Evolutionary conservation across 2,329 filamentous ascomycete species (phyloP), one percentile per base, ranked within the genome.

Genomic region (Moelleriella libera): DNA sequence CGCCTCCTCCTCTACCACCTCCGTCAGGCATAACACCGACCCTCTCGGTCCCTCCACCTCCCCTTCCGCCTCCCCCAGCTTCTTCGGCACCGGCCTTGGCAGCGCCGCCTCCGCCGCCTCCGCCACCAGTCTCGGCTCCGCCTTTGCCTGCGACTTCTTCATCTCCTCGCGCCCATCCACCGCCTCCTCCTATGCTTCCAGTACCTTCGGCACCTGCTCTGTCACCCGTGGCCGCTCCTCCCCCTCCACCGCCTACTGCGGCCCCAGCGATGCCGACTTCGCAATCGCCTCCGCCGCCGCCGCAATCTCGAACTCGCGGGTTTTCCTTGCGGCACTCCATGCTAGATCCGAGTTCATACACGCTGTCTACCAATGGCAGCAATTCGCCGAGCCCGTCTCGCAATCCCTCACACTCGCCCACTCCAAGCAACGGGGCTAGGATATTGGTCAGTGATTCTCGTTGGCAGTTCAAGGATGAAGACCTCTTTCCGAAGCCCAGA

Each of bases 381-480:
- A 75, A 72, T 53, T 69, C 67, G 28, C 67, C 72, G 2, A 74
- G 68, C 50, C 69, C 71, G 1, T 67, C 68, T 5, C 65, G 50
- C 28, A 34, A 50, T 6, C 39, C 52, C 6, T 61, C 53, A 50
- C 56, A 56, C 57, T 60, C 60, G 55, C 58, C 55, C 46, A 54
- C 55, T 21, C 53, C 54, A 2, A 58, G 56, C 49, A 50, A 58
- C 34, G 52, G 55, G 6, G 59, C 60, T 29, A 58, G 60, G 29
- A 58, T 71, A 21, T 67, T 76, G 9, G 80, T 95, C 45, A 77
- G 88, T 52, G 92, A 97, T 63, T 64, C 73, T 47, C 75, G 90
- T 54, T 98, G 88, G 81, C 84, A 82, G 53, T 98, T 96, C 60
- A 84, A 90, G 56, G 78, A 83, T 44, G 90, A 96, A 57, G 76